Base-by-base conservation (phyloP, 805 yeast species). In the Hemisphaericaspora nanyangensis region DNA sequence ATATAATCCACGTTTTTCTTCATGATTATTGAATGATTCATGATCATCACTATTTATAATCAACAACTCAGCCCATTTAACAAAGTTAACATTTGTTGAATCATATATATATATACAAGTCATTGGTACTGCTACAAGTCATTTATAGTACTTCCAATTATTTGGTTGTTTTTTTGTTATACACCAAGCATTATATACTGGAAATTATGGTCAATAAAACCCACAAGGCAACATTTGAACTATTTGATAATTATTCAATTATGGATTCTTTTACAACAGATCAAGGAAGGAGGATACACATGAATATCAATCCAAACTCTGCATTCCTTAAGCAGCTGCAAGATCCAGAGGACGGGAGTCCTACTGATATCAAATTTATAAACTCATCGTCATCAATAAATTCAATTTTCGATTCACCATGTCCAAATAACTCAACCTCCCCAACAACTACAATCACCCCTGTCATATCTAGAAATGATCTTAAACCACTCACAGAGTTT, bases 321-420 rank as follows among this genome's bases (percentile, higher is more conserved):
- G 3, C 26, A 22, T 22, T 8, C 26, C 5, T 22, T 22, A 8
- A 5, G 26, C 5, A 22, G 26, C n/a, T n/a, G n/a, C n/a, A n/a
- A 11, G 33, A 30, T 12, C 12, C 17, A 7, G 17, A 19, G 7
- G 33, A 16, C 5, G 13, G 24, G 12, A 28, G 26, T 26, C 17
- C 34, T 3, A 28, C 13, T 13, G 26, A 33, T 25, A 28, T 40
- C 30, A 36, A 17, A 13, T 19, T 28, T 26, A 35, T 34, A 12
- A 40, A 30, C 16, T 46, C 50, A 1, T 35, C 37, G 29, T 50
- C 56, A 11, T 60, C 66, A 17, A 55, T 61, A 33, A 55, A 57
- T 40, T 59, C 65, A 31, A 48, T 61, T 17, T 61, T 61, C 37
- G 60, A 58, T 44, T 24, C 25, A 15, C n/a, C 35, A 17, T 8